phyloP scores from a whole-genome alignment of 805 yeast genomes.

The Maudiozyma barnettii region DNA sequence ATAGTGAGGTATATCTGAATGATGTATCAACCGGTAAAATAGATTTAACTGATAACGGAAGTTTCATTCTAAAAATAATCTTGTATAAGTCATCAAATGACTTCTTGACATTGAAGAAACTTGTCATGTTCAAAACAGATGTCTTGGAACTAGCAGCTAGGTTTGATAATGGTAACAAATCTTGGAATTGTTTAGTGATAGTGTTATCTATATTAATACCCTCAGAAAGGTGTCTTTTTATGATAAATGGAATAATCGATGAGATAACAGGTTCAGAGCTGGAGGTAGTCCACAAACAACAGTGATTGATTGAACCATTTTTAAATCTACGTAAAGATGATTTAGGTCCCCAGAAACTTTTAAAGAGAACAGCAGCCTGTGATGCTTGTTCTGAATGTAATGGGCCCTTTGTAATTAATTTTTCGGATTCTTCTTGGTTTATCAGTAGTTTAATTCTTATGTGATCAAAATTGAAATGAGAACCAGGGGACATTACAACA shows the following conservation, averaged over 20 bases:
- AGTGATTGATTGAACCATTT: conserved; percentile 83
- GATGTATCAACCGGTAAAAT: conserved; percentile 67
- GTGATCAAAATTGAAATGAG: conserved; percentile 23
- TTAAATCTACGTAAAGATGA: conserved; percentile 85
- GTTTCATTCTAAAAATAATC: conserved; percentile 38
- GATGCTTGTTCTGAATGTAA: conserved; percentile 44
- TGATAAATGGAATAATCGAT: conserved; percentile 53
- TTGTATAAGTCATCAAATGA: conserved; percentile 55
- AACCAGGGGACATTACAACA: conserved; percentile 26
- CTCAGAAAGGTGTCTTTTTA: conserved; percentile 53
- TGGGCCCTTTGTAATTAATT: conserved; percentile 83
- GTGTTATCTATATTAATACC: conserved; percentile 21
- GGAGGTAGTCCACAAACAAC: conserved; percentile 72
- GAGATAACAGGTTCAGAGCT: conserved; percentile 52
- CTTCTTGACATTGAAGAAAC: conserved; percentile 36
- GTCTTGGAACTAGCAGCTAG: conserved; percentile 48
- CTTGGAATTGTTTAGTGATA: conserved; percentile 38
- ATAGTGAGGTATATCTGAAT: conserved; percentile 63
- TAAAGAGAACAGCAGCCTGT: conserved; percentile 54
- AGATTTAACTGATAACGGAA: conserved; percentile 67
- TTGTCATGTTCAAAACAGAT: conserved; percentile 35
- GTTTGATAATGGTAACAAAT: conserved; percentile 49
- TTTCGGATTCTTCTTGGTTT: conserved; percentile 66
- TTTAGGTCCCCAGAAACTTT: conserved; percentile 80
- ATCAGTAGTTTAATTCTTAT: conserved; percentile 55